phyloP scores from a whole-genome alignment of 305 asterid genomes.

The Fraxinus velutina region DNA sequence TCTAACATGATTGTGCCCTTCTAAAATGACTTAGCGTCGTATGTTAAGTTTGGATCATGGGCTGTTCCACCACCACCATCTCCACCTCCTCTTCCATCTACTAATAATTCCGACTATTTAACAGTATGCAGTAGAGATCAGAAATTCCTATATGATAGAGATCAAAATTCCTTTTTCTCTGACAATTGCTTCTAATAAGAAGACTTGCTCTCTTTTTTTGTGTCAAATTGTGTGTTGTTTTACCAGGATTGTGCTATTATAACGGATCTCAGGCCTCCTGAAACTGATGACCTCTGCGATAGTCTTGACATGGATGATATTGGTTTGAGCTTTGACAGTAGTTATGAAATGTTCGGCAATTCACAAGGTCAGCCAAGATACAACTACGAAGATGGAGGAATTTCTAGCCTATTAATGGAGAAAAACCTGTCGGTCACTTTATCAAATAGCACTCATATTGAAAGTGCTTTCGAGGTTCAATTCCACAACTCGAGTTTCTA shows the following conservation, averaged over 20 bases:
- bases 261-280: conserved; percentile 45
- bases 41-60: conserved; percentile 38
- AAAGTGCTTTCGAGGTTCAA: conserved; percentile 48
- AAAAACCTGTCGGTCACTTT: conserved; percentile 44
- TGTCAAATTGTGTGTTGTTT: neutral
- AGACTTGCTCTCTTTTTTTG: no score
- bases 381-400: conserved; percentile 36
- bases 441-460: conserved; percentile 44
- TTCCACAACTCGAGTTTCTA: neutral
- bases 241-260: conserved; percentile 31
- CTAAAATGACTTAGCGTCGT: conserved; percentile 38
- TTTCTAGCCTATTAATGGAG: conserved; percentile 35
- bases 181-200: no score
- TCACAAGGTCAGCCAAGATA: conserved; percentile 22
- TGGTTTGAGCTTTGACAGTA: conserved; percentile 39
- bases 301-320: conserved; percentile 48
- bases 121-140: conserved; percentile 10
- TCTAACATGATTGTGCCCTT: conserved; percentile 5
- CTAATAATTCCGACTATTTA: neutral
- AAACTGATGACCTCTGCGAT: conserved; percentile 13
- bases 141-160: conserved; percentile 10
- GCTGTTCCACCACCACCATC: conserved; percentile 29
- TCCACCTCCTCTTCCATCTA: conserved; percentile 1
- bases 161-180: conserved; percentile 22
- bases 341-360: conserved; percentile 28